Percentiles rank a stretch among this genome's conserved stretches.
Conservation (phyloP, 768 basidiomycete species). For the Chalciporus chontae region DNA sequence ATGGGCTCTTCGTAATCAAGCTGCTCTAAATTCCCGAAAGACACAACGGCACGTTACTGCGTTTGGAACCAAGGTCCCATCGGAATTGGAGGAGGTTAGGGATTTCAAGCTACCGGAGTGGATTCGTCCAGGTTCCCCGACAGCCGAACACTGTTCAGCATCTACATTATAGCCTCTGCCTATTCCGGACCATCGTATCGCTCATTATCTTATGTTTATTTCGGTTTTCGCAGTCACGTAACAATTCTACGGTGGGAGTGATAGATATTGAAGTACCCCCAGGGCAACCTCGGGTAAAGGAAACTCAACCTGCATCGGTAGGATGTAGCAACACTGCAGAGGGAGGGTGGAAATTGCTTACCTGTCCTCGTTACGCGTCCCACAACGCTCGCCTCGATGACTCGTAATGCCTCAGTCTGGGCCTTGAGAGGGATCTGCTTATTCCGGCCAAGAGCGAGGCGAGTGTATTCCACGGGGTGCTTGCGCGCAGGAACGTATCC, state of each 20-base stretch:
- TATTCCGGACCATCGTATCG: conserved; percentile 10
- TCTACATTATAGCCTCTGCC: conserved; percentile 14
- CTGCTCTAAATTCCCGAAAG: conserved; percentile 42
- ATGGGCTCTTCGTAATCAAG: conserved; percentile 47
- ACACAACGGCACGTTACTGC: conserved; percentile 52
- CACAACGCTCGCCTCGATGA: conserved; percentile 30
- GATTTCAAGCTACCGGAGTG: conserved; percentile 60
- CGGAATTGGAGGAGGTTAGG: conserved; percentile 41
- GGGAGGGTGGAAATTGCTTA: conserved; percentile 2
- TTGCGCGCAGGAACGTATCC: conserved; percentile 26
- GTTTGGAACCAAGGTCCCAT: conserved; percentile 59
- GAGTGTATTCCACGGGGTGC: conserved; percentile 38
- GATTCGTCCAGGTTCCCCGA: conserved; percentile 34
- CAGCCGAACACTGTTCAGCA: conserved; percentile 1
- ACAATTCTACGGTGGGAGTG: background rate
- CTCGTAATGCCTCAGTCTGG: conserved; percentile 37
- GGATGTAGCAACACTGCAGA: background rate
- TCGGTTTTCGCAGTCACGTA: conserved; percentile 11
- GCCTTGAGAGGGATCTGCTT: conserved; percentile 39
- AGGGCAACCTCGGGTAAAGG: too few species aligned
- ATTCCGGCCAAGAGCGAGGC: conserved; percentile 40
- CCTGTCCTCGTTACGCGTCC: conserved; percentile 10
- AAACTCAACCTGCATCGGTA: background rate
- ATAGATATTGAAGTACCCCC: background rate
- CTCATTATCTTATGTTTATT: conserved; percentile 31